Evolutionary conservation across 2,329 filamentous ascomycete species (phyloP), one percentile per base, ranked within the genome.

Genomic region (Sporothrix euskadiensis): DNA sequence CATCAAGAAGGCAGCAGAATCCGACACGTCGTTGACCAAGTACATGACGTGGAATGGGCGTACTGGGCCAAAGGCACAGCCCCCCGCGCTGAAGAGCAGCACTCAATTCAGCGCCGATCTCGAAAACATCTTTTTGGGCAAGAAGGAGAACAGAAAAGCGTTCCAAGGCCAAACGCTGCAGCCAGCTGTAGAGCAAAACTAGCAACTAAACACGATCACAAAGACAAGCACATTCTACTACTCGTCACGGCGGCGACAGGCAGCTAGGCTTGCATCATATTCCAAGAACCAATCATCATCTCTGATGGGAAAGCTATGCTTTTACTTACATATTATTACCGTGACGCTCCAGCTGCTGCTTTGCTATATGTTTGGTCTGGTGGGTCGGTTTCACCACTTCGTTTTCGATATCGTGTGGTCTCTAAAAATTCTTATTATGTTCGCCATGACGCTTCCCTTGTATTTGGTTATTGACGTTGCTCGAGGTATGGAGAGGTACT

Each of bases 21-120:
- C 44, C 22, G 16, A 10, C 14, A 12, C 65, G 35, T 41, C 77
- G 74, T 76, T 73, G 35, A 69, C 71, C 41, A 79, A 77, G 56
- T 78, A 73, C 57, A 74, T 57, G 69, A 77, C 77, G 0, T 79
- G 77, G 78, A 76, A 69, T 32, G 77, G 78, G 1, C 69, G 73
- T 16, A 41, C 72, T 5, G 75, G 73, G 52, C 73, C 71, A 12
- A 71, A 75, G 49, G 73, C 70, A 0, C 69, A 73, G 4, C 44
- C 76, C 0, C 72, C 73, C 2, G 49, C 76, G 47, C 70, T 77
- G 75, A 73, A 73, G 22, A 78, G 75, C 54, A 77, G 76, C 0
- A 65, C 74, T 4, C 77, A 78, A 10, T 77, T 76, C 68, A 73
- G 76, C 1, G 30, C 72, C 1, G 75, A 76, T 22, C 68, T 78